These are phyloP conservation scores for Lavandula angustifolia DNA, from an alignment of 257 asterid genomes.

Conservation along the genomic window DNA sequence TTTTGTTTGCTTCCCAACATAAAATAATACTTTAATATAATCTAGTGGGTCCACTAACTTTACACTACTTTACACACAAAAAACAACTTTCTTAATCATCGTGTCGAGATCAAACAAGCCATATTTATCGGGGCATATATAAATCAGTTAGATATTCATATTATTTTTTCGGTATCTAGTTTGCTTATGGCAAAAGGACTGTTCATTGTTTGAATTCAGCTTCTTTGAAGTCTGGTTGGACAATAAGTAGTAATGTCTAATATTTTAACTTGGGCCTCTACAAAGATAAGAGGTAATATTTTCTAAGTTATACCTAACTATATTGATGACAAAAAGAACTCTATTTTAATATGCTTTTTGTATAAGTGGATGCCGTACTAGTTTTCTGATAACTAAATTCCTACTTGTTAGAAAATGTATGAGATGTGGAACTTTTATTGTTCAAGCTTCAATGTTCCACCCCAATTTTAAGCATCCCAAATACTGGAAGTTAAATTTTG, in stretches of 20 bases:
- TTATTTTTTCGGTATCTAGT: background rate
- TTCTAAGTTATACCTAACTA: background rate
- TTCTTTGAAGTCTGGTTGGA: background rate
- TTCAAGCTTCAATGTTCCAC: background rate
- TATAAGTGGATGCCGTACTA: background rate
- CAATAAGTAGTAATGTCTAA: background rate
- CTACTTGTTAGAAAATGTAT: conserved; percentile 2
- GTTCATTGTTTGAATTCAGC: background rate
- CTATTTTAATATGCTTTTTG: background rate
- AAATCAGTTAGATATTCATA: background rate
- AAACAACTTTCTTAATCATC: too few species aligned
- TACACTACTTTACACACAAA: too few species aligned
- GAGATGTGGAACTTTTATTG: conserved; percentile 6
- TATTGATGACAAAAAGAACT: background rate
- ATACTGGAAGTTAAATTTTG: background rate
- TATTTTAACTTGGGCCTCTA: background rate
- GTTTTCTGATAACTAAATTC: conserved; percentile 14
- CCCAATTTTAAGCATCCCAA: background rate
- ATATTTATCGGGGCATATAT: too few species aligned
- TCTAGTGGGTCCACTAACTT: too few species aligned
- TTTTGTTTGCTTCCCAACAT: too few species aligned
- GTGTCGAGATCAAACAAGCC: too few species aligned
- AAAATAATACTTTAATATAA: too few species aligned
- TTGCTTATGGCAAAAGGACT: background rate
- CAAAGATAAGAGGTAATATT: conserved; percentile 1